Evolutionary conservation across 2,329 filamentous ascomycete species (phyloP).

Genomic region (Fusarium sp.): DNA sequence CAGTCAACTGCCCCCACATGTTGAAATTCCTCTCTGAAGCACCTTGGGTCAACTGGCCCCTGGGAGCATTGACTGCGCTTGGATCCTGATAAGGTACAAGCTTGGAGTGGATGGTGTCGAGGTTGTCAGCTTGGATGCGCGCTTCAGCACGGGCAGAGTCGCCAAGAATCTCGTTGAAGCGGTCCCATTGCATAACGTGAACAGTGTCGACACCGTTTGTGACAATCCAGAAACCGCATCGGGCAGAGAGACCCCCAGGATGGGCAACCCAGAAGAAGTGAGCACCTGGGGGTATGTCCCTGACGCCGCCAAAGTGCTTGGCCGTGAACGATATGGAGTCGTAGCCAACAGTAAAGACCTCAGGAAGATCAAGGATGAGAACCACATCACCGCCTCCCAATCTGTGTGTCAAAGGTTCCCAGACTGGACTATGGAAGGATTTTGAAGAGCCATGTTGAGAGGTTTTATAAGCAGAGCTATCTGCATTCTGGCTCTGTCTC

Average conservation of each 20-base stretch:
- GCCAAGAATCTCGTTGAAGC: constrained; percentile 66
- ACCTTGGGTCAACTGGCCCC: constrained; percentile 36
- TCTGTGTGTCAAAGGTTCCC: constrained; percentile 44
- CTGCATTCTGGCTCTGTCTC: constrained; percentile 2
- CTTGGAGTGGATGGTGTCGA: constrained; percentile 56
- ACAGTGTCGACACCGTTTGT: constrained; percentile 54
- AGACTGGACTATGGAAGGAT: constrained; percentile 12
- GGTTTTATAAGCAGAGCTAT: background rate
- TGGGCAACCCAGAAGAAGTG: constrained; percentile 73
- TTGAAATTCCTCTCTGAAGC: constrained; percentile 47
- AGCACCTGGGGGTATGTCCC: constrained; percentile 66
- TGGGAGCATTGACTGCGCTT: constrained; percentile 41
- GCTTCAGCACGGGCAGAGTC: constrained; percentile 63
- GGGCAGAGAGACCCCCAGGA: constrained; percentile 60
- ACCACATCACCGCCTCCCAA: constrained; percentile 64
- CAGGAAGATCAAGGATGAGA: constrained; percentile 65
- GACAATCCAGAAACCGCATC: constrained; percentile 71
- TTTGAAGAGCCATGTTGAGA: constrained; percentile 14
- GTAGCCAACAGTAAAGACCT: constrained; percentile 66
- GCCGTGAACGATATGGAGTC: constrained; percentile 65
- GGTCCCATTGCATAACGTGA: constrained; percentile 68
- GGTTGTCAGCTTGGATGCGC: constrained; percentile 58
- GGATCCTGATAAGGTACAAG: constrained; percentile 63
- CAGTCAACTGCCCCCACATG: constrained; percentile 68
- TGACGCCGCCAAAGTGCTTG: constrained; percentile 65